Percentiles rank a stretch among this genome's conserved stretches.
phyloP scores from a whole-genome alignment of 768 basidiomycete species.

The Chiua virens region DNA sequence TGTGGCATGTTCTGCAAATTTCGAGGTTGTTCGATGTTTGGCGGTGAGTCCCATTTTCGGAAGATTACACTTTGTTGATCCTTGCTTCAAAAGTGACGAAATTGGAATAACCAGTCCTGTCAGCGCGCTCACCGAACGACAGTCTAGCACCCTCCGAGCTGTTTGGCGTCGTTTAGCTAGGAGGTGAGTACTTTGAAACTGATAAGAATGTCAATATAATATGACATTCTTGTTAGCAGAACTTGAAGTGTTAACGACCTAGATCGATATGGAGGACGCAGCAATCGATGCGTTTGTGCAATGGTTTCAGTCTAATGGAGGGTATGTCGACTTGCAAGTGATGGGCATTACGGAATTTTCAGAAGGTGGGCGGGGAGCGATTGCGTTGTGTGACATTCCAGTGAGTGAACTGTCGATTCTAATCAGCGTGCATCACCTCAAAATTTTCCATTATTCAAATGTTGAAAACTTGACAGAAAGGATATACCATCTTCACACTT shows the following conservation, averaged over 20 bases:
- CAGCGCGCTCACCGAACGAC: no score
- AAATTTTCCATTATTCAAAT: not conserved
- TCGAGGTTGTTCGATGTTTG: constrained; percentile 2
- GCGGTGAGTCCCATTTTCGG: constrained; percentile 1
- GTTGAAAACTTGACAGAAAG: constrained; percentile 50
- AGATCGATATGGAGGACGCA: not conserved
- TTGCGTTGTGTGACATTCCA: constrained; percentile 73
- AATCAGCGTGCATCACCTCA: no score
- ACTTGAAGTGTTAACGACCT: not conserved
- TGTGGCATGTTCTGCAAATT: not conserved
- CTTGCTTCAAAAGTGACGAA: constrained; percentile 1
- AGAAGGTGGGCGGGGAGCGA: constrained; percentile 68
- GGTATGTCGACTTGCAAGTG: constrained; percentile 43
- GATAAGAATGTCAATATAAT: not conserved
- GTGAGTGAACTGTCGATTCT: constrained; percentile 38
- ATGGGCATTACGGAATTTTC: constrained; percentile 49
- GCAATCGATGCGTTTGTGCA: constrained; percentile 38
- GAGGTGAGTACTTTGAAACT: no score
- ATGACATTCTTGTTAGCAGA: not conserved
- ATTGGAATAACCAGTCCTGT: no score
- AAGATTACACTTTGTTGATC: not conserved
- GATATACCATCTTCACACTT: constrained; percentile 75
- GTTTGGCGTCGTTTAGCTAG: no score
- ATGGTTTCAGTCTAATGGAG: constrained; percentile 62
- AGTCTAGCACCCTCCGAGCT: no score